phyloP scores from a whole-genome alignment of 371 early-diverging fungal genomes.

The Conidiobolus incongruus region DNA sequence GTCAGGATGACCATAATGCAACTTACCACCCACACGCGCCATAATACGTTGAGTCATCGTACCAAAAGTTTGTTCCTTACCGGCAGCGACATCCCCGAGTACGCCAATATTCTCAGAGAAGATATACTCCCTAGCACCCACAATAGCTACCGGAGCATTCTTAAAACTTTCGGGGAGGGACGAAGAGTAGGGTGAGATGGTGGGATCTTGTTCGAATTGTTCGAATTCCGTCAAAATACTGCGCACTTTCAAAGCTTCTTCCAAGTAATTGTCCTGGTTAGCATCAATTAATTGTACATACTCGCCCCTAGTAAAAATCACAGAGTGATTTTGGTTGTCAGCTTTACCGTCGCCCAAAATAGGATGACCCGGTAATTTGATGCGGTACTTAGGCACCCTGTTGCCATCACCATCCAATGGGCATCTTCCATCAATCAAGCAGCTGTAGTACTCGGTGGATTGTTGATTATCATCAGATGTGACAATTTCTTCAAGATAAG shows the following conservation, averaged over 20 bases:
- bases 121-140: slow-evolving; percentile 77
- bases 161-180: not conserved
- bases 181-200: slow-evolving; percentile 10
- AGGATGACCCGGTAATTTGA: slow-evolving; percentile 68
- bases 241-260: slow-evolving; percentile 71
- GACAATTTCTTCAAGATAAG: slow-evolving; percentile 59
- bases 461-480: slow-evolving; percentile 18
- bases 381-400: slow-evolving; percentile 44
- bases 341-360: slow-evolving; percentile 81
- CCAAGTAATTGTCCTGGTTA: slow-evolving; percentile 80
- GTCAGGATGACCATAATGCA: slow-evolving; percentile 85
- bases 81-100: slow-evolving; percentile 75
- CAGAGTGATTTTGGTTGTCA: slow-evolving; percentile 73
- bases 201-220: slow-evolving; percentile 32
- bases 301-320: slow-evolving; percentile 72
- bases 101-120: slow-evolving; percentile 77
- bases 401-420: slow-evolving; percentile 33
- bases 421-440: slow-evolving; percentile 51
- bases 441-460: slow-evolving; percentile 33
- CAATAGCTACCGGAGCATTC: slow-evolving; percentile 62
- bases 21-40: slow-evolving; percentile 60
- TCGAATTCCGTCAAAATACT: slow-evolving; percentile 79
- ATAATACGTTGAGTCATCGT: slow-evolving; percentile 70
- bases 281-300: slow-evolving; percentile 70
- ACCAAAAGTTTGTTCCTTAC: slow-evolving; percentile 78